A percentile compares a stretch with the other conserved stretches of the same genome.
Conservation (phyloP, 2,329 filamentous ascomycete genomes). For the Nemania sp. region DNA sequence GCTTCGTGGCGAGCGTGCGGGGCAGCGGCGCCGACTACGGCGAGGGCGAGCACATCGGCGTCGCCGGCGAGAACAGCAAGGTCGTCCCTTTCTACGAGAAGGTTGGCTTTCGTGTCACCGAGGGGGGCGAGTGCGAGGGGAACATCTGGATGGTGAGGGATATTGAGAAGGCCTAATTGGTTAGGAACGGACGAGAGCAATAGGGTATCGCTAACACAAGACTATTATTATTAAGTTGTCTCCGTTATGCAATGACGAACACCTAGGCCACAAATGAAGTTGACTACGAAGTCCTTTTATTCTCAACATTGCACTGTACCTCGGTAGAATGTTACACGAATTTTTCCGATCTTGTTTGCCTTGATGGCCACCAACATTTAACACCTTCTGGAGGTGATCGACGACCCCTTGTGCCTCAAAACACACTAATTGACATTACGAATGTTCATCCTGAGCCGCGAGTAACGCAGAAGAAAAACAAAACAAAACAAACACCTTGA, state of each 20-base stretch:
- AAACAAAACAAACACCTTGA: conserved; percentile 18
- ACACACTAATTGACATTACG: conserved; percentile 8
- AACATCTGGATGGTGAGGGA: conserved; percentile 58
- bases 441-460: conserved; percentile 12
- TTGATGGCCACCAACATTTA: conserved; percentile 17
- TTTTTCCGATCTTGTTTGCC: conserved; percentile 25
- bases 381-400: conserved; percentile 8
- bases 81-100: conserved; percentile 63
- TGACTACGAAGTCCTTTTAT: conserved; percentile 12
- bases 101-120: conserved; percentile 58
- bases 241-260: not conserved
- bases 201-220: not conserved
- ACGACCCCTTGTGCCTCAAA: conserved; percentile 4
- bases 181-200: not conserved
- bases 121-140: conserved; percentile 49
- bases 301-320: conserved; percentile 20
- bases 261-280: not conserved
- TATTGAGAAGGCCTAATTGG: conserved; percentile 18
- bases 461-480: conserved; percentile 14
- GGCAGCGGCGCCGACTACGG: conserved; percentile 47
- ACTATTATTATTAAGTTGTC: not conserved
- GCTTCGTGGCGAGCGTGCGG: conserved; percentile 56
- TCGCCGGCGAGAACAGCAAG: conserved; percentile 60
- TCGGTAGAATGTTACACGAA: conserved; percentile 16
- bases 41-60: conserved; percentile 58